These are phyloP conservation scores for Udeniomyces megalosporus DNA, from an alignment of 768 basidiomycete genomes.

Conservation along the genomic window DNA sequence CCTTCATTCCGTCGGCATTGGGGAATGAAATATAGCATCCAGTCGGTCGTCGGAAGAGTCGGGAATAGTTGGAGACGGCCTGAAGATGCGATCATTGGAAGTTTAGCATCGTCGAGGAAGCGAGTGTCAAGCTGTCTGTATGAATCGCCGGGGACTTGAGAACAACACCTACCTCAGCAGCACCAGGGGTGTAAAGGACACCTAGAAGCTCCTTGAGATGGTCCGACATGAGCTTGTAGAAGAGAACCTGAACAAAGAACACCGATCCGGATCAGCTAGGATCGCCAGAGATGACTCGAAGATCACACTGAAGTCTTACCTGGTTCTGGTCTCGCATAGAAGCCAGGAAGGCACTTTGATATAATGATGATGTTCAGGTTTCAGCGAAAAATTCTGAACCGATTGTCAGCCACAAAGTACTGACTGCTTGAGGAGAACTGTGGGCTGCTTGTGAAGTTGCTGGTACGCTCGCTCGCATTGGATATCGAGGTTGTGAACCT, in stretches of 20 bases:
- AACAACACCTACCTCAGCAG: slow-evolving; percentile 41
- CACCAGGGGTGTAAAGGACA: slow-evolving; percentile 50
- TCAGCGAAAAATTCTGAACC: not conserved
- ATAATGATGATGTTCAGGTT: not conserved
- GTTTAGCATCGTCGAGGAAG: too few species aligned
- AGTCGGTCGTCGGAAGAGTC: slow-evolving; percentile 60
- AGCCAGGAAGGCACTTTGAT: slow-evolving; percentile 17
- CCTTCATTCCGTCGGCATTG: slow-evolving; percentile 14
- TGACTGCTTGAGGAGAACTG: slow-evolving; percentile 16
- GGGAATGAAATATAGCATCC: slow-evolving; percentile 36
- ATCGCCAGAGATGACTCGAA: slow-evolving; percentile 18
- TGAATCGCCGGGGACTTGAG: too few species aligned
- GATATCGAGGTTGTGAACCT: slow-evolving; percentile 15
- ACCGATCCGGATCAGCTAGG: not conserved
- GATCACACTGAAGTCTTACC: slow-evolving; percentile 22
- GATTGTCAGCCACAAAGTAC: too few species aligned
- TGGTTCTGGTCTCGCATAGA: slow-evolving; percentile 55
- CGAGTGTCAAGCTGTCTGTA: too few species aligned
- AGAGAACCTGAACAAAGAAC: slow-evolving; percentile 38
- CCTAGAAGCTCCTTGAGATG: slow-evolving; percentile 47
- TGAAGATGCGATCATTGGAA: slow-evolving; percentile 3
- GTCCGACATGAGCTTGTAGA: slow-evolving; percentile 47
- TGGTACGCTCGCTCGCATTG: slow-evolving; percentile 60
- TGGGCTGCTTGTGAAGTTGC: slow-evolving; percentile 34
- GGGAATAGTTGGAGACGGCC: slow-evolving; percentile 50